Evolutionary conservation across 257 asterid species (phyloP).

Genomic region (Gardenia jasminoides): DNA sequence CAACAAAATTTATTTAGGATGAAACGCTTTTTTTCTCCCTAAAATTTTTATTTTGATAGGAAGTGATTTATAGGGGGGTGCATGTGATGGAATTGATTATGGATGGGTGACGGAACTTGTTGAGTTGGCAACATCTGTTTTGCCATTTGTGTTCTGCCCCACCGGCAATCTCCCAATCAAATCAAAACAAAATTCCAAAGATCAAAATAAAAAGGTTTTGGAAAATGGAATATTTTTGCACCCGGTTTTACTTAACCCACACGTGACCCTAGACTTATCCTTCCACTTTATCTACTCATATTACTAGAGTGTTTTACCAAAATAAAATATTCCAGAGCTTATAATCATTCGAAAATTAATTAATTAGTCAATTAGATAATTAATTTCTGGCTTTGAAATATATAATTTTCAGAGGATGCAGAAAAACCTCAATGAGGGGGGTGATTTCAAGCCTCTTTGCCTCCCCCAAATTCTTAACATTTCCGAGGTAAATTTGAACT

Average conservation of each 20-base stretch:
- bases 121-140: no score
- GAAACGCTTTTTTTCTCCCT: no score
- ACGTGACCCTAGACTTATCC: neutral
- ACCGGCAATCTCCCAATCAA: no score
- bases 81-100: neutral
- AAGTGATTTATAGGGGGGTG: neutral
- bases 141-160: no score
- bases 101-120: neutral
- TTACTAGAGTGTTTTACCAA: neutral
- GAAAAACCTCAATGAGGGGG: conserved; percentile 7
- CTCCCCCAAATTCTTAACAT: conserved; percentile 5
- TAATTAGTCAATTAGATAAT: neutral
- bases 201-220: no score
- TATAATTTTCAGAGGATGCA: neutral
- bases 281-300: neutral
- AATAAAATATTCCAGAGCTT: neutral
- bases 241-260: neutral
- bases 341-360: neutral
- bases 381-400: neutral
- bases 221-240: no score
- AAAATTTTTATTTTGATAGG: no score
- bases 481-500: neutral
- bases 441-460: conserved; percentile 13
- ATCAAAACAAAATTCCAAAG: no score
- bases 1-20: no score